Base-by-base conservation (phyloP, 78 protist genomes). In the Tieghemostelium lacteum region DNA sequence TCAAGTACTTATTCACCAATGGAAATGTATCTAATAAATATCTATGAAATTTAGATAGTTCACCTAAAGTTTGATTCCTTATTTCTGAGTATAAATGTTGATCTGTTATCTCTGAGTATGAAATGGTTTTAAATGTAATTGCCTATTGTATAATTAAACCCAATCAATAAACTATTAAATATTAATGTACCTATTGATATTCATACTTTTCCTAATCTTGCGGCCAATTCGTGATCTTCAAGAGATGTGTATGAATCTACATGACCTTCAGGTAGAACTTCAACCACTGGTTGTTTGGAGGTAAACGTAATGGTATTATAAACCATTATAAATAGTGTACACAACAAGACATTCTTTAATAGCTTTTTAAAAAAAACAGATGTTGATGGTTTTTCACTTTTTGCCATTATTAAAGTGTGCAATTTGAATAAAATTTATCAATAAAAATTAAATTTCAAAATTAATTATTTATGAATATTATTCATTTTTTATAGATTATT, bases 261-360 rank as follows among this genome's bases (percentile, higher is more conserved):
- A 69, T 83, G 91, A 42, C 45, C 78, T 33, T 28, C 14, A 31
- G 57, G 45, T 29, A 83, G 31, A 40, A 42, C 17, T 50, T 66
- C 57, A 3, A 69, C 72, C 10, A 40, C 58, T 36, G 91, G 91
- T 69, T 83, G 91, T 58, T 83, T 83, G 24, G 80, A 69, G n/a
- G 91, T 83, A 24, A 70, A 83, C 22, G 22, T 83, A 0, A 83
- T 63, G 4, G 91, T 83, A 45, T 83, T 83, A 16, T 55, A 83
- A 20, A 62, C 62, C 33, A 75, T 31, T 6, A 36, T 49, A 3
- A 62, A 3, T 7, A 75, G 28, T 61, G 29, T 10, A 45, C 52
- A 6, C 6, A 45, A 14, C 52, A 45, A 10, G n/a, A 45, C 10
- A 6, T 10, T 45, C 52, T 45, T 45, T 10, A 45, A 45, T 45